A percentile compares a stretch with the other conserved stretches of the same genome.
phyloP scores from a whole-genome alignment of 768 basidiomycete species.

The Pleurotus ostreatus region DNA sequence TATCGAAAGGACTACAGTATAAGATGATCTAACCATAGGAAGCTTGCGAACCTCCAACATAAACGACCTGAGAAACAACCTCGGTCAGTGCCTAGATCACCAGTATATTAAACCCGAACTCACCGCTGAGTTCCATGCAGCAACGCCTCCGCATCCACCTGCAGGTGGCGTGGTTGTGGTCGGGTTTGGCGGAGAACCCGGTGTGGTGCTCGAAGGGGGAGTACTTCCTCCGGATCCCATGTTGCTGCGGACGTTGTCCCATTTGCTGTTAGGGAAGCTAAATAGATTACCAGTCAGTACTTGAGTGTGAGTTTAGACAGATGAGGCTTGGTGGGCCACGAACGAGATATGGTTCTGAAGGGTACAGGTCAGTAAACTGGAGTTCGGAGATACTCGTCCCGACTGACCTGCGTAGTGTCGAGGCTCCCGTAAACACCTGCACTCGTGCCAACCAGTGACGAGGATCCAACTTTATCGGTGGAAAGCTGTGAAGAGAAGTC shows the following conservation, averaged over 20 bases:
- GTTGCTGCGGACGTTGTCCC: conserved; percentile 65
- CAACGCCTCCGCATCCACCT: conserved; percentile 36
- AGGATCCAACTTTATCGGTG: conserved; percentile 52
- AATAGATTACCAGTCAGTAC: neutral
- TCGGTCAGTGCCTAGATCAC: neutral
- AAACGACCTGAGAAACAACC: conserved; percentile 29
- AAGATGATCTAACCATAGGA: conserved; percentile 35
- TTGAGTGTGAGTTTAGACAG: neutral
- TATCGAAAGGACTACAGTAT: neutral
- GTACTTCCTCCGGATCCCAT: conserved; percentile 38
- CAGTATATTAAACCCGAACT: neutral
- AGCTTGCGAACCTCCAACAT: conserved; percentile 40
- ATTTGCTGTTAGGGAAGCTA: conserved; percentile 66
- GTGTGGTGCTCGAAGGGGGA: conserved; percentile 16
- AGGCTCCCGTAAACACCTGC: conserved; percentile 45
- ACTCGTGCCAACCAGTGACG: conserved; percentile 55
- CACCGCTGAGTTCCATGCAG: conserved; percentile 46
- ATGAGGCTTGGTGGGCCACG: neutral
- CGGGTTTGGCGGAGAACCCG: conserved; percentile 12
- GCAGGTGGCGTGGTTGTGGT: conserved; percentile 19
- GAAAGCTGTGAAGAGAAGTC: conserved; percentile 38
- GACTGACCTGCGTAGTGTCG: conserved; percentile 43
- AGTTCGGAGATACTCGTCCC: neutral
- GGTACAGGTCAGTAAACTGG: neutral
- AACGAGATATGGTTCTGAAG: conserved; percentile 58